Base-by-base conservation (phyloP, 176 grass and related monocot genomes). In the Lolium perenne region DNA sequence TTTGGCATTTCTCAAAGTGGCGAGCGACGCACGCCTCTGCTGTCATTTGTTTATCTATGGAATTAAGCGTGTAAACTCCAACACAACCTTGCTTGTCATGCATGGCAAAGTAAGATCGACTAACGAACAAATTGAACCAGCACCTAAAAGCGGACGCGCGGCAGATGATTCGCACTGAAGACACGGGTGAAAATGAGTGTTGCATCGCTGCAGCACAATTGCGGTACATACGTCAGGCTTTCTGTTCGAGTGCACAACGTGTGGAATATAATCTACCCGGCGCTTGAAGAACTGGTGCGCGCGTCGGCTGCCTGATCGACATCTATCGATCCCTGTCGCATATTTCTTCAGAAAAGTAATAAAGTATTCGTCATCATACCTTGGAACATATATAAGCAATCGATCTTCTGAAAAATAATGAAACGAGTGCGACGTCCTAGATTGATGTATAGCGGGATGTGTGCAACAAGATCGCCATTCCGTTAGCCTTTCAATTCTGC, bases 91-190 rank as follows among this genome's bases (percentile, higher is more conserved):
- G 64, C 21, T 53, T n/a, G 43, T 38, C 67, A 84, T 17, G 17
- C 10, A 40, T 54, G 68, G 14, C 23, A 60, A 59, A 60, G 57
- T 60, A 35, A 58, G 53, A 68, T 71, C 23, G 23, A 64, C 12
- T 79, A 80, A 86, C 76, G 64, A 86, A 86, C 64, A 86, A 85
- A 79, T 86, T 86, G 84, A 86, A 71, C 51, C 84, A 35, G n/a
- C 75, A 86, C 64, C 64, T 86, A 86, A 71, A 71, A 48, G 38
- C 1, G 8, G 20, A 35, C 32, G 32, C 32, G 41, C 41, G 40
- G 41, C 41, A 15, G 61, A 59, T 40, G 23, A 79, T 71, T 71
- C 64, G 4, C 43, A 59, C 76, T 12, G 5, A 86, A 72, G 63
- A 68, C 68, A 48, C 22, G 0, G 45, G 29, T 65, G 69, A 81